Percentiles rank a stretch among this genome's conserved stretches.
phyloP scores from a whole-genome alignment of 2,329 filamentous ascomycete genomes.

The Aspergillus neoniger region DNA sequence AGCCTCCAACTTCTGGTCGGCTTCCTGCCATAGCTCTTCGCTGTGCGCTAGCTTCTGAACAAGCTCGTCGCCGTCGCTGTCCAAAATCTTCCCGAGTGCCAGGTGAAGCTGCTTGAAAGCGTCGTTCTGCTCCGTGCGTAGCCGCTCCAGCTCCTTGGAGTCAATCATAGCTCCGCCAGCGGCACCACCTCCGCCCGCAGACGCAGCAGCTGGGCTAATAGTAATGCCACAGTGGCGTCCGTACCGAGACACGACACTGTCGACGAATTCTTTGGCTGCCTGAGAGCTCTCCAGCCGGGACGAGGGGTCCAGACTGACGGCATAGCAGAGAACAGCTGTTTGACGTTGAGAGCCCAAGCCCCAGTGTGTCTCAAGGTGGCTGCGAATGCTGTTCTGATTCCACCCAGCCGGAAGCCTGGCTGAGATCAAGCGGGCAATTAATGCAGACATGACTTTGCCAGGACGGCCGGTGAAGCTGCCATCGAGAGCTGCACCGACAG shows the following conservation, averaged over 20 bases:
- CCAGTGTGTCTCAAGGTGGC: neutral
- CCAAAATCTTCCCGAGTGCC: neutral
- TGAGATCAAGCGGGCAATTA: neutral
- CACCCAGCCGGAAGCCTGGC: constrained; percentile 5
- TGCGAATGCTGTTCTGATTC: neutral
- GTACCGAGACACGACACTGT: neutral
- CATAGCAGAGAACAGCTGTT: constrained; percentile 1
- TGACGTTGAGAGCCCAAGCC: neutral
- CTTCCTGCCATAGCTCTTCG: neutral
- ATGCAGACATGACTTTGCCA: neutral
- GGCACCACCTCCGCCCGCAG: neutral
- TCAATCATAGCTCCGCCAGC: neutral
- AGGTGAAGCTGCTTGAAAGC: neutral
- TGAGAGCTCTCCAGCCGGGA: neutral
- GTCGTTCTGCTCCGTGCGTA: neutral
- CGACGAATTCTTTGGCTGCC: constrained; percentile 4
- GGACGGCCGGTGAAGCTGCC: neutral
- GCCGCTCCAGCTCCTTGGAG: neutral
- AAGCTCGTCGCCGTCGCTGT: neutral
- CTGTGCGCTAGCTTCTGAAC: neutral
- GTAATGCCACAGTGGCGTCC: neutral
- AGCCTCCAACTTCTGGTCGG: neutral
- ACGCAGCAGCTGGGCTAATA: neutral
- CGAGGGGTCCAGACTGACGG: neutral
- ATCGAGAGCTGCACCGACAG: neutral